Evolutionary conservation across 352 stramenopile genomes (phyloP).

Genomic region (Globisporangium cylindrosporum): DNA sequence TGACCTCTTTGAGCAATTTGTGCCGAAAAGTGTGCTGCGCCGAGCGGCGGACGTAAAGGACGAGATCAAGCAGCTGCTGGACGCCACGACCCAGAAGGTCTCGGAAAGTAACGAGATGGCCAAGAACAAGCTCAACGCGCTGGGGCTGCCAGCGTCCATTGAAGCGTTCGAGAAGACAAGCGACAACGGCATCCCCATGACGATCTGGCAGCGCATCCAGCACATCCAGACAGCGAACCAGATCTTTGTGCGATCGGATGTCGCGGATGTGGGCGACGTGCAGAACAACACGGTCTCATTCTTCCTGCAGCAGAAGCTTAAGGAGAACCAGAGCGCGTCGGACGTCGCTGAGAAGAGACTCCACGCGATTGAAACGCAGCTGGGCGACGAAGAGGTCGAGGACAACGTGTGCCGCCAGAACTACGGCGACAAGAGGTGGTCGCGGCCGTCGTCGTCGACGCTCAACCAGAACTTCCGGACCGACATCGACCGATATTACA

Average conservation of each 20-base stretch:
- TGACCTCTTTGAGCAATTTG: slow-evolving; percentile 73
- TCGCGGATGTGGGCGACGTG: slow-evolving; percentile 1
- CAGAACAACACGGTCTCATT: slow-evolving; percentile 25
- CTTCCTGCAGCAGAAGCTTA: slow-evolving; percentile 47
- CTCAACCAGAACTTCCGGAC: slow-evolving; percentile 57
- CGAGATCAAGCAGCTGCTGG: slow-evolving; percentile 45
- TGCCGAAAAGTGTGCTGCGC: slow-evolving; percentile 51
- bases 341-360: slow-evolving; percentile 60
- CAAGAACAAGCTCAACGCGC: slow-evolving; percentile 48
- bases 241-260: slow-evolving; percentile 17
- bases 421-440: slow-evolving; percentile 58
- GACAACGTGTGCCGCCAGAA: slow-evolving; percentile 70
- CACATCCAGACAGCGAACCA: slow-evolving; percentile 35
- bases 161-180: slow-evolving; percentile 71
- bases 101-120: slow-evolving; percentile 43
- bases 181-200: slow-evolving; percentile 51
- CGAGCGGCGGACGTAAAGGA: slow-evolving; percentile 46
- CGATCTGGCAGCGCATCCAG: slow-evolving; percentile 56
- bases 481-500: slow-evolving; percentile 74
- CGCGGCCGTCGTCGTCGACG: slow-evolving; percentile 41
- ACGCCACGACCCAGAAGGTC: slow-evolving; percentile 37
- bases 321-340: slow-evolving; percentile 49
- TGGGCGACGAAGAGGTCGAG: slow-evolving; percentile 61
- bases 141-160: slow-evolving; percentile 73
- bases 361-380: slow-evolving; percentile 41